Evolutionary conservation across 2,329 filamentous ascomycete genomes (phyloP).

Genomic region (Tympanopsis confertula): DNA sequence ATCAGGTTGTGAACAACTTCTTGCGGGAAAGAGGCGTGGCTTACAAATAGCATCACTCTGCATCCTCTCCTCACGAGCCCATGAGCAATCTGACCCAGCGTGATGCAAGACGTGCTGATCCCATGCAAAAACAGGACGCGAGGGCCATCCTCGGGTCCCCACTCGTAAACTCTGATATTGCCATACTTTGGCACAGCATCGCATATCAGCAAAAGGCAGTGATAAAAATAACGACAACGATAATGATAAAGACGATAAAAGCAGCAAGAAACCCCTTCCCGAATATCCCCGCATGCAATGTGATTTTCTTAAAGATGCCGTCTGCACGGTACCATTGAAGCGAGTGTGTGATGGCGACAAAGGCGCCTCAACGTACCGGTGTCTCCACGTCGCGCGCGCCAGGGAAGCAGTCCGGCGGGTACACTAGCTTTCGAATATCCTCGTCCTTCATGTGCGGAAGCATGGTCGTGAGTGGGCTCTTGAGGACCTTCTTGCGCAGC

Average conservation of each 20-base stretch:
- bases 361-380: conserved; percentile 29
- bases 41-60: conserved; percentile 68
- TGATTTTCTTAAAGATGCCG: too few species aligned
- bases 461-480: conserved; percentile 29
- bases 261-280: background rate
- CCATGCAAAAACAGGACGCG: conserved; percentile 74
- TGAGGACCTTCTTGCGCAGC: conserved; percentile 22
- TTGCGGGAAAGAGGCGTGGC: conserved; percentile 20
- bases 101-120: conserved; percentile 71
- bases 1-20: conserved; percentile 1
- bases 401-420: conserved; percentile 59
- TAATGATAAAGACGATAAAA: background rate
- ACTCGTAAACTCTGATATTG: conserved; percentile 69
- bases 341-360: background rate
- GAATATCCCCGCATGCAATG: too few species aligned
- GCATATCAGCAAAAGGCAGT: background rate
- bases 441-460: conserved; percentile 20
- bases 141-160: conserved; percentile 60
- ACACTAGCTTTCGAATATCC: conserved; percentile 29
- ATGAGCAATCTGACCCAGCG: conserved; percentile 55
- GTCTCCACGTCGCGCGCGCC: conserved; percentile 63
- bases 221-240: background rate
- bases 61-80: conserved; percentile 57
- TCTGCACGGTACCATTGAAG: background rate
- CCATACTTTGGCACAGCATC: conserved; percentile 42